A percentile compares a stretch with the other conserved stretches of the same genome.
These are phyloP conservation scores for Theileria parva DNA, from an alignment of 169 alveolate species.

Conservation along the genomic window DNA sequence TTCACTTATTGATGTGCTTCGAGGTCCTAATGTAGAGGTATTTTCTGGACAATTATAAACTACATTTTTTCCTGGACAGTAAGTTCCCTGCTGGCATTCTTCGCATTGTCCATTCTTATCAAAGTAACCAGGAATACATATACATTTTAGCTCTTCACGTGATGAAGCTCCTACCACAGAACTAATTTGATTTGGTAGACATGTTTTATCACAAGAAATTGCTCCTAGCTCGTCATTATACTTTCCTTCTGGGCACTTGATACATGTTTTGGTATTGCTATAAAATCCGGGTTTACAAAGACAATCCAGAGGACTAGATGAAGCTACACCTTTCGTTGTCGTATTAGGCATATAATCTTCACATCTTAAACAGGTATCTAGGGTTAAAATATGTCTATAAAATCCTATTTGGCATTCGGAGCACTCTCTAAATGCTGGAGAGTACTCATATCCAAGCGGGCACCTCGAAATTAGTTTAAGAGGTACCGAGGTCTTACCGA, in stretches of 20 bases:
- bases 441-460: slow-evolving; percentile 11
- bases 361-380: slow-evolving; percentile 52
- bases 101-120: slow-evolving; percentile 58
- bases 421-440: slow-evolving; percentile 17
- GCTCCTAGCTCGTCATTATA: slow-evolving; percentile 58
- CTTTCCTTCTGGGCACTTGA: slow-evolving; percentile 69
- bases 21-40: slow-evolving; percentile 32
- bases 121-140: slow-evolving; percentile 66
- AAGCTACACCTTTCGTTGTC: slow-evolving; percentile 63
- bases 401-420: slow-evolving; percentile 35
- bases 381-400: slow-evolving; percentile 10
- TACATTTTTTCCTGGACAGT: slow-evolving; percentile 42
- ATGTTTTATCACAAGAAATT: slow-evolving; percentile 52
- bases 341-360: slow-evolving; percentile 47
- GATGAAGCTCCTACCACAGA: slow-evolving; percentile 43
- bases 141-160: slow-evolving; percentile 57
- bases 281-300: slow-evolving; percentile 69
- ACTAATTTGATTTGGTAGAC: slow-evolving; percentile 41
- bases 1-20: slow-evolving; percentile 24
- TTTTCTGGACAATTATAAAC: slow-evolving; percentile 41
- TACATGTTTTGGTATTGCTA: slow-evolving; percentile 59
- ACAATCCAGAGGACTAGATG: slow-evolving; percentile 57
- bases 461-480: slow-evolving; percentile 13
- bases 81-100: slow-evolving; percentile 60
- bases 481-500: neutral